Evolutionary conservation across 2,329 filamentous ascomycete species (phyloP).

Genomic region (Alternaria sp.): DNA sequence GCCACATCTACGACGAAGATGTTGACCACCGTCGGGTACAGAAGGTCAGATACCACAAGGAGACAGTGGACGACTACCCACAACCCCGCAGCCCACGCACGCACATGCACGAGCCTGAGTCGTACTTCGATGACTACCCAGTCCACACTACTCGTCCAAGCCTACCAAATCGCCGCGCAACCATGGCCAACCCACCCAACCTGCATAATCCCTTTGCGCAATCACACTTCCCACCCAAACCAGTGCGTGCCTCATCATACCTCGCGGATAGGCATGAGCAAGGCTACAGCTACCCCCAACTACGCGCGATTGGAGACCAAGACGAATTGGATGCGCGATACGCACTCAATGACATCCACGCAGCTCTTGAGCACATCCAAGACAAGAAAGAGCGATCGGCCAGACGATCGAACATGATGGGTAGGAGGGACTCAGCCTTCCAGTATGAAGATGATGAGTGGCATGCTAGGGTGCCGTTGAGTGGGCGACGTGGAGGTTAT

Average conservation of each 20-base stretch:
- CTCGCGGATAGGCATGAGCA: slow-evolving; percentile 6
- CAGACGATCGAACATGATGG: neutral
- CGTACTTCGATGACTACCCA: slow-evolving; percentile 16
- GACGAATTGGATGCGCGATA: neutral
- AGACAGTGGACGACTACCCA: slow-evolving; percentile 15
- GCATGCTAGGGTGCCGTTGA: neutral
- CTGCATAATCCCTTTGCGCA: slow-evolving; percentile 12
- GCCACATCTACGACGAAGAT: slow-evolving; percentile 14
- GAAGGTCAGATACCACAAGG: neutral
- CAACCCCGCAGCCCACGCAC: neutral
- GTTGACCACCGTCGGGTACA: slow-evolving; percentile 5
- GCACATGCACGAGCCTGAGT: neutral
- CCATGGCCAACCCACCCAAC: slow-evolving; percentile 2
- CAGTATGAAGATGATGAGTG: slow-evolving; percentile 14
- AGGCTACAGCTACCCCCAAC: neutral
- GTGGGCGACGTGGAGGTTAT: neutral
- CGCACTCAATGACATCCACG: slow-evolving; percentile 1
- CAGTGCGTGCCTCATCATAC: slow-evolving; percentile 12
- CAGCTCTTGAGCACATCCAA: slow-evolving; percentile 11
- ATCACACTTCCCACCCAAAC: slow-evolving; percentile 11
- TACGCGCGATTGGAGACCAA: neutral
- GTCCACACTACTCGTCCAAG: slow-evolving; percentile 3
- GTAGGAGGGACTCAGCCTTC: neutral
- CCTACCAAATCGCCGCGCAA: slow-evolving; percentile 19
- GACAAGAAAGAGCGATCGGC: neutral